Percentiles rank a stretch among this genome's conserved stretches.
These are phyloP conservation scores for Saccharum spontaneum DNA, from an alignment of 176 grass and related monocot species.

Conservation along the genomic window DNA sequence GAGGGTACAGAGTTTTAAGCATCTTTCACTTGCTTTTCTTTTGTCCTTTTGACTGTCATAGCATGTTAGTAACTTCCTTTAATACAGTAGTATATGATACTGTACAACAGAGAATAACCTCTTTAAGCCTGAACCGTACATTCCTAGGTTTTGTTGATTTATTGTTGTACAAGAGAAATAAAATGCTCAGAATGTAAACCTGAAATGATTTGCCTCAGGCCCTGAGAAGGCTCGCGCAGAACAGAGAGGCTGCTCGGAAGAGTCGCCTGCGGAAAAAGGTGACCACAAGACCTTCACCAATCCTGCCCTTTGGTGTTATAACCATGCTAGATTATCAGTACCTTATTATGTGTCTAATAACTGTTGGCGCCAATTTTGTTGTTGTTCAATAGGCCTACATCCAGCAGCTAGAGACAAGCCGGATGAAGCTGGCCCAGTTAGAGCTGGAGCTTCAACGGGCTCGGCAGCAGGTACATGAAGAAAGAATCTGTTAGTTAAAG, in stretches of 20 bases:
- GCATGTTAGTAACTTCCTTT: not conserved
- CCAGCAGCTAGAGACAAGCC: conserved; percentile 92
- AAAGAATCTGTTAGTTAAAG: not conserved
- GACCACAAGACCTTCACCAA: not conserved
- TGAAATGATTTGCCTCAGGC: conserved; percentile 46
- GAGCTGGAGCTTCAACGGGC: conserved; percentile 65
- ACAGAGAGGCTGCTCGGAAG: conserved; percentile 87
- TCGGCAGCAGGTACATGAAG: conserved; percentile 62
- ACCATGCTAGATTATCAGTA: not conserved
- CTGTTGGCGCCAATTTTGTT: not conserved
- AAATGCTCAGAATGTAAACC: not conserved
- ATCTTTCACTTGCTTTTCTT: not conserved
- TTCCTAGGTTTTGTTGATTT: not conserved
- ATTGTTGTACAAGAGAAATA: not conserved
- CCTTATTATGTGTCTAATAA: not conserved
- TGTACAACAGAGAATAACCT: not conserved
- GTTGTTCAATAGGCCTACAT: conserved; percentile 70
- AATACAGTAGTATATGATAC: no score
- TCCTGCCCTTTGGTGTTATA: not conserved
- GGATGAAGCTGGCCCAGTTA: conserved; percentile 76
- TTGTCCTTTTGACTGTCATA: not conserved
- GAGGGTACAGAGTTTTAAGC: conserved; percentile 38
- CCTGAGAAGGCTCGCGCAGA: conserved; percentile 72
- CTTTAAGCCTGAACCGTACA: not conserved
- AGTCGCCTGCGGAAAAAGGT: conserved; percentile 70